phyloP scores from a whole-genome alignment of 306 rosid species.

The Cicer bijugum region DNA sequence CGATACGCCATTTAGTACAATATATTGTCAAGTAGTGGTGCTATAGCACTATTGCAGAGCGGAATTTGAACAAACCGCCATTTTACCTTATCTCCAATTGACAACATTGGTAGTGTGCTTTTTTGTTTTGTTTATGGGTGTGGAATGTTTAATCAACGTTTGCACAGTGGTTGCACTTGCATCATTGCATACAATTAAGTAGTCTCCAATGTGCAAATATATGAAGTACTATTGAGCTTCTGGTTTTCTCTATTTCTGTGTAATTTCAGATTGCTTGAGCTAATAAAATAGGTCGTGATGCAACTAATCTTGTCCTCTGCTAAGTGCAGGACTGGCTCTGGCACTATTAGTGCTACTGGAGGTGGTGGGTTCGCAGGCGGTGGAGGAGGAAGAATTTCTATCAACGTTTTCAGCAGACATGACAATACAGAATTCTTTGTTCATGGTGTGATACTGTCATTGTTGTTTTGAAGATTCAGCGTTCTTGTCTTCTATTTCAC shows the following conservation, averaged over 20 bases:
- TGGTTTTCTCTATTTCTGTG: constrained; percentile 33
- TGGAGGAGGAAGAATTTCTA: constrained; percentile 94
- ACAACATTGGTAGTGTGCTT: neutral
- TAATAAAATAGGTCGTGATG: constrained; percentile 44
- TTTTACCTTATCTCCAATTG: no score
- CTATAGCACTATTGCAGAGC: no score
- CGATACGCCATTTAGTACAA: no score
- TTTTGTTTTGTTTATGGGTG: constrained; percentile 24
- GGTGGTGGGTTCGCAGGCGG: constrained; percentile 96
- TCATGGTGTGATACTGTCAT: constrained; percentile 66
- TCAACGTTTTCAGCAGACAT: constrained; percentile 81
- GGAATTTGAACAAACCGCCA: no score
- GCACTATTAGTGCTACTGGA: constrained; percentile 79
- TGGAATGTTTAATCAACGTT: constrained; percentile 23
- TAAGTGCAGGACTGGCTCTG: constrained; percentile 88
- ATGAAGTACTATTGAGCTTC: constrained; percentile 23
- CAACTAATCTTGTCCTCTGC: constrained; percentile 50
- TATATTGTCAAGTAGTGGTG: no score
- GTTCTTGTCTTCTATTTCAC: constrained; percentile 21
- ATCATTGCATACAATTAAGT: constrained; percentile 32
- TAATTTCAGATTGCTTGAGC: constrained; percentile 43
- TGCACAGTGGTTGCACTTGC: constrained; percentile 17
- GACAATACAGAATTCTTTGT: constrained; percentile 64
- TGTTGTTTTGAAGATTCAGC: constrained; percentile 31
- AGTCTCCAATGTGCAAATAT: constrained; percentile 11